Conservation (phyloP, 2,329 filamentous ascomycete species). For the Teratosphaeria epicoccoides region DNA sequence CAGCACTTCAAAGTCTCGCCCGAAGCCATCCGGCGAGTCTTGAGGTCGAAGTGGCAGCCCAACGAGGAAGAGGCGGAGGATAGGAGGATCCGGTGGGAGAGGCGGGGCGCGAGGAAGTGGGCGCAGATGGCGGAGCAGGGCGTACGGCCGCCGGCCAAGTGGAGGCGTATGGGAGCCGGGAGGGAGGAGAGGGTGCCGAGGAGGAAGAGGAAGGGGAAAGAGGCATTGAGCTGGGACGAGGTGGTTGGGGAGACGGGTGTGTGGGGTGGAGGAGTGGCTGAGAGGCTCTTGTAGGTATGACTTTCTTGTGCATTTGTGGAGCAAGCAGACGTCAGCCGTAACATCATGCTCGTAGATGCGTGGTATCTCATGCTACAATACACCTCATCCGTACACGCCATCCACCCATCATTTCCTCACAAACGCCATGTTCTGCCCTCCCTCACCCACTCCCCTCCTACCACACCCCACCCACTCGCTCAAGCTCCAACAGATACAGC, state of each 20-base stretch:
- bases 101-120: conserved; percentile 40
- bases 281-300: conserved; percentile 2
- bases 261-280: not conserved
- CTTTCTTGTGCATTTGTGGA: too few relatives aligned
- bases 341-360: not conserved
- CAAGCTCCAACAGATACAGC: conserved; percentile 8
- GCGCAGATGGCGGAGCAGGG: conserved; percentile 39
- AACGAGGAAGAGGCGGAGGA: conserved; percentile 36
- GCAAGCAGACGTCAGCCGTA: too few relatives aligned
- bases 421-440: not conserved
- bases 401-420: not conserved
- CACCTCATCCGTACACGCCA: not conserved
- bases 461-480: too few relatives aligned
- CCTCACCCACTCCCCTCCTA: not conserved
- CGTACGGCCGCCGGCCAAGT: conserved; percentile 46
- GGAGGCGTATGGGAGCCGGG: conserved; percentile 29
- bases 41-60: conserved; percentile 68
- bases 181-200: conserved; percentile 7
- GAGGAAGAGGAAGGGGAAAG: conserved; percentile 3
- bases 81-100: conserved; percentile 36
- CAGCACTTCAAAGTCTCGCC: conserved; percentile 74
- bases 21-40: conserved; percentile 76
- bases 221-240: conserved; percentile 7
- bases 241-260: conserved; percentile 2
- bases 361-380: not conserved